Conservation (phyloP, 2,329 filamentous ascomycete species). For the Sporothrix sp. region DNA sequence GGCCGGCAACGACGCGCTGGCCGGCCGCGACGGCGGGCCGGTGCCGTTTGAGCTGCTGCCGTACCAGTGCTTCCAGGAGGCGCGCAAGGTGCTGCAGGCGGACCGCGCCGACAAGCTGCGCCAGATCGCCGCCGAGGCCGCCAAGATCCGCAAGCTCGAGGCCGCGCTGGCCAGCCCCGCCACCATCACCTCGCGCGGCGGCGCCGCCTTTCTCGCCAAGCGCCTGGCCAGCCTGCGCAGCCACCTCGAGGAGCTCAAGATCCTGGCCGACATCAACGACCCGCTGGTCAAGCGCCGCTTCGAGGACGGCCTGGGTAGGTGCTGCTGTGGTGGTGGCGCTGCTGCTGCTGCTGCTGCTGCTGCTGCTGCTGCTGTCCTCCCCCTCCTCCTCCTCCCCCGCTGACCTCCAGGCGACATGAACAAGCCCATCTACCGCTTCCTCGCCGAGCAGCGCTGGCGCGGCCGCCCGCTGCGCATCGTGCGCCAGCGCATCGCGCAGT, state of each 20-base stretch:
- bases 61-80: conserved; percentile 97
- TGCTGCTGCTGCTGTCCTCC: too few relatives aligned
- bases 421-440: conserved; percentile 89
- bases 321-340: too few relatives aligned
- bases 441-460: conserved; percentile 82
- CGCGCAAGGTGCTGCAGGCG: conserved; percentile 66
- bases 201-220: conserved; percentile 54
- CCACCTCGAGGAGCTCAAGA: conserved; percentile 70
- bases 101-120: conserved; percentile 75
- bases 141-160: conserved; percentile 59
- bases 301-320: conserved; percentile 81
- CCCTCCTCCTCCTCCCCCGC: conserved; percentile 27
- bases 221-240: conserved; percentile 60
- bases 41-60: conserved; percentile 89
- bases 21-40: conserved; percentile 37
- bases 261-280: conserved; percentile 89
- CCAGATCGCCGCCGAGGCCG: conserved; percentile 57
- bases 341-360: too few relatives aligned
- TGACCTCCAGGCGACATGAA: conserved; percentile 94
- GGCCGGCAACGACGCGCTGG: background rate
- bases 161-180: conserved; percentile 38
- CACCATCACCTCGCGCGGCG: conserved; percentile 47
- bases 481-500: conserved; percentile 75
- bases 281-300: conserved; percentile 87
- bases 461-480: conserved; percentile 70